Evolutionary conservation across 345 rosid species (phyloP).

Genomic region (Salix exigua): DNA sequence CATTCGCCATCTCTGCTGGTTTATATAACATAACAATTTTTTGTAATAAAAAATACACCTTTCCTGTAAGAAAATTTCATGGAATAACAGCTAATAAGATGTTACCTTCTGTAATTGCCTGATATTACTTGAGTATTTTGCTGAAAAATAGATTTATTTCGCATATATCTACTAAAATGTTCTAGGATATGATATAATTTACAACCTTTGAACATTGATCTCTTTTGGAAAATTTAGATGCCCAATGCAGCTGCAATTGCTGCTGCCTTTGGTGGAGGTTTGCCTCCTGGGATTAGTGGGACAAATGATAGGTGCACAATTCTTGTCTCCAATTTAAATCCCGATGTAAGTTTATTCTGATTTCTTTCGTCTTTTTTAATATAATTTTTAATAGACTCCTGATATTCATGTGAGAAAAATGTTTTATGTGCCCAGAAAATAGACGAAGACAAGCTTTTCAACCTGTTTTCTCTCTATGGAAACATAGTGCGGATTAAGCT

Average conservation of each 20-base stretch:
- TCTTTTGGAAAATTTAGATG: conserved; percentile 45
- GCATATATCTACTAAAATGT: background rate
- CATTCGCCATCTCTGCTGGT: background rate
- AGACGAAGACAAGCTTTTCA: conserved; percentile 94
- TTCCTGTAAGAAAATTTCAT: background rate
- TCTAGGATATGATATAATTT: background rate
- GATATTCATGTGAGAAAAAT: conserved; percentile 12
- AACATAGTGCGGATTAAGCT: conserved; percentile 89
- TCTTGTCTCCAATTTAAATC: conserved; percentile 80
- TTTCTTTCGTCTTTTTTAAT: background rate
- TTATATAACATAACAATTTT: background rate
- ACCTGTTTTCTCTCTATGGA: conserved; percentile 91
- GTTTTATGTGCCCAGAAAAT: conserved; percentile 46
- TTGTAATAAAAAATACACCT: background rate
- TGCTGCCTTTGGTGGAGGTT: conserved; percentile 92
- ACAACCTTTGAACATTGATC: background rate
- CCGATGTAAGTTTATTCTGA: conserved; percentile 58
- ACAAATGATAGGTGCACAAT: conserved; percentile 94
- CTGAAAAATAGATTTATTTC: background rate
- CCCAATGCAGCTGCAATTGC: conserved; percentile 88
- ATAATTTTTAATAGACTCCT: conserved; percentile 1
- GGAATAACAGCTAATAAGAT: background rate
- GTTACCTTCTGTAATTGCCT: conserved; percentile 1
- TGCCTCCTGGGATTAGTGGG: conserved; percentile 94
- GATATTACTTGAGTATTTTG: background rate